Percentiles rank a stretch among this genome's conserved stretches.
These are phyloP conservation scores for Termitomyces sp. DNA, from an alignment of 768 basidiomycete genomes.

Conservation along the genomic window DNA sequence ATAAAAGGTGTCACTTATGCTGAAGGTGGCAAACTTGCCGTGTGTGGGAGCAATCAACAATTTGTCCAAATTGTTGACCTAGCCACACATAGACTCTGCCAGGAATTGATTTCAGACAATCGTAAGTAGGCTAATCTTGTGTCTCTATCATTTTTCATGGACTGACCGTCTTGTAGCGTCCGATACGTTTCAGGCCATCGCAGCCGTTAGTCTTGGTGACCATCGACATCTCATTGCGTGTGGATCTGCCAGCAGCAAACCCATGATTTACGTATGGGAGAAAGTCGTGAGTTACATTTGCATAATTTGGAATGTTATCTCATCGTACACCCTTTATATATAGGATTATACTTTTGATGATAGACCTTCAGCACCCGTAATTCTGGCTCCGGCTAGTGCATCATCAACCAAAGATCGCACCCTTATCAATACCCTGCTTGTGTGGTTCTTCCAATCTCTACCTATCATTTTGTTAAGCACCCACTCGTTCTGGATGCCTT, in stretches of 20 bases:
- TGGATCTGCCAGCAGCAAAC: background rate
- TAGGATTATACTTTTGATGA: background rate
- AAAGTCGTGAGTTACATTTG: background rate
- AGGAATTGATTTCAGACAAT: background rate
- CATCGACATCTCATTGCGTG: slow-evolving; percentile 4
- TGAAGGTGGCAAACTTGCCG: slow-evolving; percentile 4
- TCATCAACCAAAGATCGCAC: background rate
- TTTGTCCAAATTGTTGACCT: slow-evolving; percentile 4
- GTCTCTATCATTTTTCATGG: too few species aligned
- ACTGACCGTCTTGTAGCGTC: background rate
- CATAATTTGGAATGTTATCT: too few species aligned
- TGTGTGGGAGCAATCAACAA: too few species aligned
- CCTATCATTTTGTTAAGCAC: background rate
- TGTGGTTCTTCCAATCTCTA: background rate
- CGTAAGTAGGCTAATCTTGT: too few species aligned
- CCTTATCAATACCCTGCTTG: background rate
- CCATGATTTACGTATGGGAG: slow-evolving; percentile 2
- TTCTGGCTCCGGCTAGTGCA: too few species aligned
- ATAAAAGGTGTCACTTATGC: slow-evolving; percentile 6
- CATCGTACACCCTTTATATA: too few species aligned
- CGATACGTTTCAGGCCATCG: slow-evolving; percentile 4
- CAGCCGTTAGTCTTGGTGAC: background rate
- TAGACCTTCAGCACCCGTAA: too few species aligned
- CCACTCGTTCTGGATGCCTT: background rate
- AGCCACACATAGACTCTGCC: background rate